Conservation (phyloP, 2,329 filamentous ascomycete species). For the Fusarium sublunatum region DNA sequence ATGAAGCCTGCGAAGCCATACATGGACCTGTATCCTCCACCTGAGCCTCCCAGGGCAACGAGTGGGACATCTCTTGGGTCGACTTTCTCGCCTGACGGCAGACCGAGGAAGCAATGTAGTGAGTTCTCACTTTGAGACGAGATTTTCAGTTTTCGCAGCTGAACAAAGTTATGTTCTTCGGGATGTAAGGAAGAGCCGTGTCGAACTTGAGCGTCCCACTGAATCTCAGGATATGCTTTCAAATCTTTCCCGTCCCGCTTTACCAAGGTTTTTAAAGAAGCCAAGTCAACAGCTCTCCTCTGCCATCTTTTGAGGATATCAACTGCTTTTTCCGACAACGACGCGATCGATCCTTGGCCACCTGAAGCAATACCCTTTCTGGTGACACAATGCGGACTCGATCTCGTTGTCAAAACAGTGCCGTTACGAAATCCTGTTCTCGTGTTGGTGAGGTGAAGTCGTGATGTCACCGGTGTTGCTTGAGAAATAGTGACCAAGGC, state of each 20-base stretch:
- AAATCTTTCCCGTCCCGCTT: slow-evolving; percentile 27
- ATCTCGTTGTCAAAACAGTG: background rate
- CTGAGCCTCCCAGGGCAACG: slow-evolving; percentile 37
- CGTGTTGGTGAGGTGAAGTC: slow-evolving; percentile 1
- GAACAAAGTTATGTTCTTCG: slow-evolving; percentile 26
- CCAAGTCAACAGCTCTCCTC: slow-evolving; percentile 26
- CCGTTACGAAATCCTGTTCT: background rate
- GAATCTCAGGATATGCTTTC: slow-evolving; percentile 32
- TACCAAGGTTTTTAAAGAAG: slow-evolving; percentile 22
- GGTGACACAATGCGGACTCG: background rate
- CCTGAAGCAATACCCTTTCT: rapidly evolving
- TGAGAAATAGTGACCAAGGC: slow-evolving; percentile 39
- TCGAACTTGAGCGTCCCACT: slow-evolving; percentile 36
- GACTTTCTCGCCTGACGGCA: slow-evolving; percentile 18
- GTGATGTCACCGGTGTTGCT: slow-evolving; percentile 37
- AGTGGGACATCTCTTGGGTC: slow-evolving; percentile 37
- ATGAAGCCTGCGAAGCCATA: slow-evolving; percentile 42
- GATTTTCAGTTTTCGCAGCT: slow-evolving; percentile 20
- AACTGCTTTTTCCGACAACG: background rate
- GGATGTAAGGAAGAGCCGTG: slow-evolving; percentile 25
- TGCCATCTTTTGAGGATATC: slow-evolving; percentile 31
- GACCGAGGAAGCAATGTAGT: slow-evolving; percentile 21
- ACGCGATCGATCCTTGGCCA: rapidly evolving
- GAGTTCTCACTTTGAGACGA: slow-evolving; percentile 28
- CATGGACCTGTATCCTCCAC: slow-evolving; percentile 42